Evolutionary conservation across 2,329 filamentous ascomycete species (phyloP), one percentile per base, ranked within the genome.

Genomic region (Cercospora zeae-maydis): DNA sequence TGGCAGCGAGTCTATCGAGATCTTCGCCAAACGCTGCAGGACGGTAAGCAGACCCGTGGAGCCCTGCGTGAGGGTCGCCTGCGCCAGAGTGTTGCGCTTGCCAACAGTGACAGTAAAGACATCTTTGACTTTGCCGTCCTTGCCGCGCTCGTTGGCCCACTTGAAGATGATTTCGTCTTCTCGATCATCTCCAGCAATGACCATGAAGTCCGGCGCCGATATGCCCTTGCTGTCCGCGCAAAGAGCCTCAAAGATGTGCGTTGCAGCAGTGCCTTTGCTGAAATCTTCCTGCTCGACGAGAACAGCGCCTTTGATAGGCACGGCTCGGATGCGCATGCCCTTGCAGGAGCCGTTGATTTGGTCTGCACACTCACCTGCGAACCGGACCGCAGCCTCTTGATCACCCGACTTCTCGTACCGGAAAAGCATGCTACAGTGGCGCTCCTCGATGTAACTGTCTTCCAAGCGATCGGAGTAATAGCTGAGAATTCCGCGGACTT

Each of bases 261-360:
- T 83, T 0, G 92, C 89, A 0, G 93, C 93, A 0, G 90, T 93
- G 42, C 87, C 87, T 79, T 98, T 98, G 73, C 91, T 95, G 82
- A 89, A 96, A 73, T 92, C 88, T 45, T 89, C 84, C 4, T 92
- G 89, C 75, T 96, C 93, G 14, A 97, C 91, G 10, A 93, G 82
- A 56, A 98, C 87, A 45, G 88, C 89, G 33, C 91, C 87, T 61
- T 95, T 63, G 13, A 91, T 81, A 1, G 90, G 88, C 16, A 96
- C 85, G 4, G 93, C 93, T 72, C 92, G 91, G 4, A 98, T 89
- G 33, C 87, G 85, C 76, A 96, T 91, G 60, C 84, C 86, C 73
- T 92, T 88, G 74, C 92, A 96, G 0, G 92, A 90, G 73, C 96
- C 93, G 73, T 98, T 98, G 81, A 98, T 95, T 72, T 97, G 93